These are phyloP conservation scores for Podochytrium sp. DNA, from an alignment of 192 early-diverging fungal genomes.

Conservation along the genomic window DNA sequence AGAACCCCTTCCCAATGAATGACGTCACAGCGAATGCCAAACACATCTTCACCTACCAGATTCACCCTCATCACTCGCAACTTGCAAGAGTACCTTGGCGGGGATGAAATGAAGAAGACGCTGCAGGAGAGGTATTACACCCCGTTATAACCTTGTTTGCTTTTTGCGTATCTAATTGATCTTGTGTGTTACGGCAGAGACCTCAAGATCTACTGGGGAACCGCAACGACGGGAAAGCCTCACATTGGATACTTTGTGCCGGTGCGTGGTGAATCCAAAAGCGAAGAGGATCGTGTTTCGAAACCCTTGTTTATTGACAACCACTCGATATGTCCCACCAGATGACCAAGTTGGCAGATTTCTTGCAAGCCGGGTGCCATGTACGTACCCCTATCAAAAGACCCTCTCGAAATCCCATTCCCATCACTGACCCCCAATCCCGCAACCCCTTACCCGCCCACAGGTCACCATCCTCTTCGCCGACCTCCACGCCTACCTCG, in stretches of 20 bases:
- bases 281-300: background rate
- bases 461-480: conserved; percentile 90
- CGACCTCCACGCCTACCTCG: conserved; percentile 96
- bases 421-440: conserved; percentile 14
- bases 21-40: background rate
- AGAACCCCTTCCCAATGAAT: background rate
- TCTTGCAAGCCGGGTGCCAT: conserved; percentile 86
- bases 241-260: conserved; percentile 98
- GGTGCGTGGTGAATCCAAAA: background rate
- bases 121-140: conserved; percentile 69
- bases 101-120: conserved; percentile 81
- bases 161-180: conserved; percentile 57
- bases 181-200: conserved; percentile 48
- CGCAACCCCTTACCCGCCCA: background rate
- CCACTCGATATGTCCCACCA: too few relatives aligned
- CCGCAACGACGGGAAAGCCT: conserved; percentile 93
- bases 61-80: conserved; percentile 88
- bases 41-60: conserved; percentile 21
- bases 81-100: conserved; percentile 92
- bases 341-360: conserved; percentile 98
- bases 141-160: conserved; percentile 70
- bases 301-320: background rate
- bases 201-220: conserved; percentile 96
- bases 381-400: conserved; percentile 42
- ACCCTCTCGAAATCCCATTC: background rate